phyloP scores from a whole-genome alignment of 257 asterid species.

The Linaria vulgaris region DNA sequence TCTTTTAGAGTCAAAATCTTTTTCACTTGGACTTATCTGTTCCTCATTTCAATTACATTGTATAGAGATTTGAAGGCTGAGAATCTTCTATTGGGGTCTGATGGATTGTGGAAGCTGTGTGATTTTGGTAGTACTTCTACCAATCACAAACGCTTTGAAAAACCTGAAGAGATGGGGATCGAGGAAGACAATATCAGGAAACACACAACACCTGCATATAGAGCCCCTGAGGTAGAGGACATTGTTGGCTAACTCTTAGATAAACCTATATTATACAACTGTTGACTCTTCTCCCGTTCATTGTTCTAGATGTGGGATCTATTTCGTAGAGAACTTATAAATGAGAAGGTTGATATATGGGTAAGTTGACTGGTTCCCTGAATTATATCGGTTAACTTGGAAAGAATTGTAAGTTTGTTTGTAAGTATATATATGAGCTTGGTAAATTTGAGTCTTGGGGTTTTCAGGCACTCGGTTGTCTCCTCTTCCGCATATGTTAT shows the following conservation, averaged over 20 bases:
- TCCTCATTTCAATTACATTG: constrained; percentile 33
- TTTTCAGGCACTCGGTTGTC: constrained; percentile 95
- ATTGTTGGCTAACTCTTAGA: constrained; percentile 33
- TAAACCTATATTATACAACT: constrained; percentile 28
- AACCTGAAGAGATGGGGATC: constrained; percentile 97
- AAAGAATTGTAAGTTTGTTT: constrained; percentile 10
- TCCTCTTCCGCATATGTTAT: constrained; percentile 90
- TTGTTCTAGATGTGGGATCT: constrained; percentile 96
- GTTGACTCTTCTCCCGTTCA: constrained; percentile 39
- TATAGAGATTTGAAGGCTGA: constrained; percentile 94
- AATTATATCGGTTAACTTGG: constrained; percentile 12
- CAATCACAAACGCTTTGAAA: constrained; percentile 95
- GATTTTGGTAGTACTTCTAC: constrained; percentile 95
- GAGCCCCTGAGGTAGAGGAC: constrained; percentile 94
- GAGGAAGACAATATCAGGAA: constrained; percentile 98
- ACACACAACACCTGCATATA: constrained; percentile 96
- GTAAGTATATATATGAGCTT: constrained; percentile 10
- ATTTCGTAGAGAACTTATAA: constrained; percentile 78
- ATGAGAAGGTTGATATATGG: constrained; percentile 97
- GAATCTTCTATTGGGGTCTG: constrained; percentile 91
- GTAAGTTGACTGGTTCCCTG: constrained; percentile 50
- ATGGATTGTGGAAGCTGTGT: constrained; percentile 94
- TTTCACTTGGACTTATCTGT: constrained; percentile 17
- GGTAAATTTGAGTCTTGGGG: constrained; percentile 19
- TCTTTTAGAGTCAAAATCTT: not conserved